A percentile compares a stretch with the other conserved stretches of the same genome.
phyloP scores from a whole-genome alignment of 1,139 yeast species.

The Sugiyamaella xylanicola region DNA sequence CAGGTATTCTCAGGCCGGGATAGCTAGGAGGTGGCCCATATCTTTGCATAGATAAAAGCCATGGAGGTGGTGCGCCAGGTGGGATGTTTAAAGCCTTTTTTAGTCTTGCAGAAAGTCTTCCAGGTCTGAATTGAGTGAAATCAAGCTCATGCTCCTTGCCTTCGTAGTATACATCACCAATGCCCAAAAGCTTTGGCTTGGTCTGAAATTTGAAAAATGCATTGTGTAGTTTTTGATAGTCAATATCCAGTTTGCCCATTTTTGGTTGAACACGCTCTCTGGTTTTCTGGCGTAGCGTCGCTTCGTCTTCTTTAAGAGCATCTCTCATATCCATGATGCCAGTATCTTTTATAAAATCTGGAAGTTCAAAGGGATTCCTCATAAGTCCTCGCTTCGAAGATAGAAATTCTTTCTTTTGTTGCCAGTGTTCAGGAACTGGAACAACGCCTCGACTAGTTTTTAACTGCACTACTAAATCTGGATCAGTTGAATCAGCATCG shows the following conservation, averaged over 20 bases:
- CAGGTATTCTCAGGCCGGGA: slow-evolving; percentile 61
- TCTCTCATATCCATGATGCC: slow-evolving; percentile 90
- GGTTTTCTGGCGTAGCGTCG: slow-evolving; percentile 69
- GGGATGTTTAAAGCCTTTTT: slow-evolving; percentile 71
- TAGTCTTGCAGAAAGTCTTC: slow-evolving; percentile 60
- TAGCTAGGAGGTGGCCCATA: slow-evolving; percentile 88
- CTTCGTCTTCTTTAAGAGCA: slow-evolving; percentile 51
- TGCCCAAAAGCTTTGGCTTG: slow-evolving; percentile 65
- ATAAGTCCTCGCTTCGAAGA: slow-evolving; percentile 71
- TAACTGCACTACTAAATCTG: slow-evolving; percentile 62
- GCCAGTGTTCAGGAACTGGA: slow-evolving; percentile 88
- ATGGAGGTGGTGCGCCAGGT: slow-evolving; percentile 70
- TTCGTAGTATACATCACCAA: slow-evolving; percentile 81
- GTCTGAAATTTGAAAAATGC: slow-evolving; percentile 84
- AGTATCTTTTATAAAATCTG: slow-evolving; percentile 75
- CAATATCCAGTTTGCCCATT: slow-evolving; percentile 83
- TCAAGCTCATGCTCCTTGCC: slow-evolving; percentile 65
- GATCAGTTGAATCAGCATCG: slow-evolving; percentile 85
- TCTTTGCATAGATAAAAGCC: slow-evolving; percentile 72
- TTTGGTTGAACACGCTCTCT: slow-evolving; percentile 89
- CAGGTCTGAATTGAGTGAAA: slow-evolving; percentile 56
- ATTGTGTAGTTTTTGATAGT: slow-evolving; percentile 77
- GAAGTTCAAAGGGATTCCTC: slow-evolving; percentile 73
- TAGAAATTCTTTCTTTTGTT: slow-evolving; percentile 74
- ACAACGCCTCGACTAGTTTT: slow-evolving; percentile 69